A percentile compares a stretch with the other conserved stretches of the same genome.
phyloP scores from a whole-genome alignment of 2,329 filamentous ascomycete species.

The Cladobotryum mycophilum region DNA sequence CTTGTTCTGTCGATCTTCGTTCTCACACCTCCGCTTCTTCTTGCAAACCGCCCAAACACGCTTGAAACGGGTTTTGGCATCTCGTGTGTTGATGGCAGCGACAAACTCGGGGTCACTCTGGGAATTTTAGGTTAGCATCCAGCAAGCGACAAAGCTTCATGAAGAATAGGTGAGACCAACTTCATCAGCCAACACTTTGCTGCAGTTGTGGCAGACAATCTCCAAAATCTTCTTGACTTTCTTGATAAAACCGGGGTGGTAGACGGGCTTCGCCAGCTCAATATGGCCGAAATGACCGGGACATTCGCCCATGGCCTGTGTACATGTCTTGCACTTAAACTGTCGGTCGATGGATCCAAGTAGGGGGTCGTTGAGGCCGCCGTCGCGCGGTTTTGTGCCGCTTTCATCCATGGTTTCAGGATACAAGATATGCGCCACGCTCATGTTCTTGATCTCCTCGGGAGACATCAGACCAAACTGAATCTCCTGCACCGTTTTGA shows the following conservation, averaged over 20 bases:
- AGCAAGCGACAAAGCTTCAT: constrained; percentile 46
- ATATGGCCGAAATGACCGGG: constrained; percentile 99
- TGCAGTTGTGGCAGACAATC: constrained; percentile 98
- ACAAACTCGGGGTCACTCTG: constrained; percentile 80
- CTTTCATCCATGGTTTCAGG: constrained; percentile 99
- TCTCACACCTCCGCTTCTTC: constrained; percentile 77
- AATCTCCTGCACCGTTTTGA: constrained; percentile 98
- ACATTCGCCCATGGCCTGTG: constrained; percentile 91
- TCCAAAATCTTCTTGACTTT: constrained; percentile 99
- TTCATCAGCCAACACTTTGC: constrained; percentile 94
- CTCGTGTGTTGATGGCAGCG: constrained; percentile 74
- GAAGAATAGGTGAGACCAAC: constrained; percentile 67
- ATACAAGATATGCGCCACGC: constrained; percentile 90
- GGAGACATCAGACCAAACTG: constrained; percentile 97
- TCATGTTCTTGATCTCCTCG: constrained; percentile 99
- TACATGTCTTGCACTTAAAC: constrained; percentile 93
- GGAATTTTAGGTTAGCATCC: constrained; percentile 55
- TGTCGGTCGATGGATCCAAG: constrained; percentile 94
- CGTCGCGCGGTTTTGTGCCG: constrained; percentile 81
- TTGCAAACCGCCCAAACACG: constrained; percentile 90
- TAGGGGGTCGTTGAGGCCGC: constrained; percentile 90
- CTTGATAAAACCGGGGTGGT: constrained; percentile 90
- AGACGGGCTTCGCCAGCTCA: constrained; percentile 93
- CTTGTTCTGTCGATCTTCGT: constrained; percentile 63
- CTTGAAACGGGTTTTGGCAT: constrained; percentile 92